phyloP scores from a whole-genome alignment of 805 yeast genomes.

The Vanderwaltozyma polyspora region DNA sequence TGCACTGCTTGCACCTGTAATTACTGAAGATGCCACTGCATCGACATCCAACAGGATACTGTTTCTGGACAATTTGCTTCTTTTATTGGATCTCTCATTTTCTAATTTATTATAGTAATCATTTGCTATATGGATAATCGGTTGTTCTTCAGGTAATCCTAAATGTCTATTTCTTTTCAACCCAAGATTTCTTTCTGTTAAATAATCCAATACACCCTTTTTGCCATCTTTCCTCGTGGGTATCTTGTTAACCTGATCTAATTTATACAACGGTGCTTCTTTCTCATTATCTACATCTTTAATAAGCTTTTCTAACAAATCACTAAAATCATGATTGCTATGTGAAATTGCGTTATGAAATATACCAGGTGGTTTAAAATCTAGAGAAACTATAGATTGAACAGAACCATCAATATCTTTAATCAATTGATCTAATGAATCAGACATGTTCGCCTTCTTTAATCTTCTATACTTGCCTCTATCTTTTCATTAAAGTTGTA shows the following conservation, averaged over 20 bases:
- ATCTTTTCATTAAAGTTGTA: too few relatives aligned
- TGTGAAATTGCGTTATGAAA: constrained; percentile 53
- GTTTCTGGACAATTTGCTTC: constrained; percentile 12
- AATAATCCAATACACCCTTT: constrained; percentile 27
- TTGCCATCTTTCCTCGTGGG: constrained; percentile 44
- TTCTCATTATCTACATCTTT: constrained; percentile 49
- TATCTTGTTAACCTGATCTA: constrained; percentile 26
- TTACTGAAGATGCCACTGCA: constrained; percentile 2
- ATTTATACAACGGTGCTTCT: constrained; percentile 35
- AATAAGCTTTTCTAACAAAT: constrained; percentile 28
- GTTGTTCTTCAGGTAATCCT: constrained; percentile 22
- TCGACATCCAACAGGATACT: constrained; percentile 16
- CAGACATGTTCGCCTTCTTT: constrained; percentile 10
- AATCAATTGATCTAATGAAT: constrained; percentile 22
- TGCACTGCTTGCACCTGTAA: constrained; percentile 2
- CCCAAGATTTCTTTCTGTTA: constrained; percentile 23
- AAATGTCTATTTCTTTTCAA: constrained; percentile 27
- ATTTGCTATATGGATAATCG: constrained; percentile 19
- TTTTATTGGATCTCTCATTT: constrained; percentile 5
- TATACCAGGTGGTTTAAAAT: constrained; percentile 48
- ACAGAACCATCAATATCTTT: constrained; percentile 30
- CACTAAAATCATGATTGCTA: constrained; percentile 1
- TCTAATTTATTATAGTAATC: constrained; percentile 20
- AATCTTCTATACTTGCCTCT: not conserved
- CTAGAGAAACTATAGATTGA: constrained; percentile 32